Conservation (phyloP, 2,329 filamentous ascomycete species). For the Byssochlamys sp. region DNA sequence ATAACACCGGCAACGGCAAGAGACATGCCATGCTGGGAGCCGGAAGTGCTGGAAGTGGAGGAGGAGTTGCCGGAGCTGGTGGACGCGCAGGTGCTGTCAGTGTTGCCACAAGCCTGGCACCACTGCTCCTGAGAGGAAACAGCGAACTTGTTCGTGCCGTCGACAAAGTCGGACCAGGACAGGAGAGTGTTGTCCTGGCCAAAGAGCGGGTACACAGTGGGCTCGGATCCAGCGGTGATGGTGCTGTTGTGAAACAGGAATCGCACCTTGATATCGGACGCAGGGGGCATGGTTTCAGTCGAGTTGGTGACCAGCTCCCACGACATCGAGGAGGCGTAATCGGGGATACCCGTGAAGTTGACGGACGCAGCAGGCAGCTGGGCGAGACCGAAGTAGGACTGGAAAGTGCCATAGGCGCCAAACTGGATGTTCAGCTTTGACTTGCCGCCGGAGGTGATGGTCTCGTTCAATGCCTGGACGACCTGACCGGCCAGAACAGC, state of each 20-base stretch:
- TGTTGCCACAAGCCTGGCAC: slow-evolving; percentile 68
- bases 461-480: slow-evolving; percentile 37
- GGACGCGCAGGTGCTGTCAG: slow-evolving; percentile 55
- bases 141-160: slow-evolving; percentile 55
- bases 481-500: slow-evolving; percentile 58
- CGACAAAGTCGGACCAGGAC: slow-evolving; percentile 60
- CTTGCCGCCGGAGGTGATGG: slow-evolving; percentile 27
- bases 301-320: slow-evolving; percentile 61
- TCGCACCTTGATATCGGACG: slow-evolving; percentile 47
- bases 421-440: slow-evolving; percentile 46
- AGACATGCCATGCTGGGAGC: slow-evolving; percentile 45
- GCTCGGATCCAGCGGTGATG: slow-evolving; percentile 34
- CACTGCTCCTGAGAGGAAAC: slow-evolving; percentile 57
- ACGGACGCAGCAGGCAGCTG: slow-evolving; percentile 41
- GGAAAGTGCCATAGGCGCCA: slow-evolving; percentile 52
- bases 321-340: slow-evolving; percentile 72
- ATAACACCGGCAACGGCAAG: slow-evolving; percentile 72
- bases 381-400: slow-evolving; percentile 53
- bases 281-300: slow-evolving; percentile 32
- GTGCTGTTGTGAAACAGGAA: slow-evolving; percentile 58
- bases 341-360: slow-evolving; percentile 67
- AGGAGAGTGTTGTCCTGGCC: slow-evolving; percentile 49
- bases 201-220: slow-evolving; percentile 50
- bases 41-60: slow-evolving; percentile 9
- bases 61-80: slow-evolving; percentile 20